Conservation (phyloP, 2,329 filamentous ascomycete species). For the Epichloe aotearoae region DNA sequence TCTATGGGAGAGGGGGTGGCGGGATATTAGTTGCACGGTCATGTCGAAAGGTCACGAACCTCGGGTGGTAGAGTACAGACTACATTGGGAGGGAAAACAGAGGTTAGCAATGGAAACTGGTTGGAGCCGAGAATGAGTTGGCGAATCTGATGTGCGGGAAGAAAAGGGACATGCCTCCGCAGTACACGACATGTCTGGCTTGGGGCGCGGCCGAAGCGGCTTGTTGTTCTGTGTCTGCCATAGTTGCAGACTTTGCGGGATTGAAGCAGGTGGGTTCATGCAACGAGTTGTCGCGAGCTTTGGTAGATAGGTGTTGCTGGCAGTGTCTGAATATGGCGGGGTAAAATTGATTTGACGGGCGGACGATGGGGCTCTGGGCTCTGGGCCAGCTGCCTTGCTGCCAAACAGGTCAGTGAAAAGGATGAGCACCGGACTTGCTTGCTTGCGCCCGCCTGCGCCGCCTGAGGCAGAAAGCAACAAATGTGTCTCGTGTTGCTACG, state of each 20-base stretch:
- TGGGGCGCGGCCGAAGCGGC: constrained; percentile 34
- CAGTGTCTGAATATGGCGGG: background rate
- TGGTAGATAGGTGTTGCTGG: constrained; percentile 4
- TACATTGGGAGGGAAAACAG: constrained; percentile 15
- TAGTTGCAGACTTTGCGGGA: constrained; percentile 19
- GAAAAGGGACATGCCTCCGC: constrained; percentile 38
- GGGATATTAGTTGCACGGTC: constrained; percentile 1
- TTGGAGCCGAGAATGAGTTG: background rate
- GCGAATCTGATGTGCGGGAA: background rate
- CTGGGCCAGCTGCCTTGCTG: background rate
- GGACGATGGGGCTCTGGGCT: constrained; percentile 1
- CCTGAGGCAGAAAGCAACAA: background rate
- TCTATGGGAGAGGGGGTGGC: background rate
- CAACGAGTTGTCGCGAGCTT: constrained; percentile 16
- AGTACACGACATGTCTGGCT: constrained; percentile 40
- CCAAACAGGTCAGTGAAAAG: too few species aligned
- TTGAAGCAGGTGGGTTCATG: constrained; percentile 4
- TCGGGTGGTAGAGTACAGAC: constrained; percentile 54
- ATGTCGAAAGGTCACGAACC: constrained; percentile 26
- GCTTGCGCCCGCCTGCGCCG: too few species aligned
- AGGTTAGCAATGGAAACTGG: background rate
- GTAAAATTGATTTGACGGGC: constrained; percentile 15
- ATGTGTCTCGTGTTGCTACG: background rate
- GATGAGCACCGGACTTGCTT: background rate
- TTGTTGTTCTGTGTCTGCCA: constrained; percentile 40